Evolutionary conservation across 2,329 filamentous ascomycete genomes (phyloP).

Genomic region (Rutstroemia sp.): DNA sequence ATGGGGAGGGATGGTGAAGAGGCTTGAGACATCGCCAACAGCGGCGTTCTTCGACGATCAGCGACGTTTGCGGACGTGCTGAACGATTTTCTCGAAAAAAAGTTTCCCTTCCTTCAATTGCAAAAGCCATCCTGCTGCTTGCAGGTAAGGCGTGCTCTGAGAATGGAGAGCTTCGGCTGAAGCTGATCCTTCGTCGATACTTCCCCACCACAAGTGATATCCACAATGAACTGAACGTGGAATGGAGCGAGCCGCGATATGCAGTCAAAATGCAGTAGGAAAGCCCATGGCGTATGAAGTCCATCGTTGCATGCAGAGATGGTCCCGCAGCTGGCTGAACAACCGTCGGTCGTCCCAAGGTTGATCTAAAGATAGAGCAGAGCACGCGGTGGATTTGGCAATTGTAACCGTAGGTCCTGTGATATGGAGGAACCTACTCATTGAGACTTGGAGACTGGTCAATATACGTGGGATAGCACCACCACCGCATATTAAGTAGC

Average conservation of each 20-base stretch:
- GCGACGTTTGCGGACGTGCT: background rate
- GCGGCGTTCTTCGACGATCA: background rate
- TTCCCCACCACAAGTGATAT: background rate
- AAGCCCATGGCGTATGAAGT: background rate
- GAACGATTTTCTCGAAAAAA: background rate
- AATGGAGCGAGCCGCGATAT: background rate
- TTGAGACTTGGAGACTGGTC: slow-evolving; percentile 7
- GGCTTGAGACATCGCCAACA: slow-evolving; percentile 7
- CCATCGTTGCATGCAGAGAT: background rate
- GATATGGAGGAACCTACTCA: background rate
- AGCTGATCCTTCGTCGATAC: slow-evolving; percentile 3
- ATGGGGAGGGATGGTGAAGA: background rate
- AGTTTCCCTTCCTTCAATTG: background rate
- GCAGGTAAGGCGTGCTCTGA: background rate
- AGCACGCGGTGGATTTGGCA: background rate
- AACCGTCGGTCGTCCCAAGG: slow-evolving; percentile 6
- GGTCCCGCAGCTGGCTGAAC: slow-evolving; percentile 1
- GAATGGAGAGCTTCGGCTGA: background rate
- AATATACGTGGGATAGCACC: background rate
- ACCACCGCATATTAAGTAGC: background rate
- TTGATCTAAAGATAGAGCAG: slow-evolving; percentile 9
- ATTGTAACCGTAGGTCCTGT: slow-evolving; percentile 6
- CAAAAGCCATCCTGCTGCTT: background rate
- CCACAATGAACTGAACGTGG: background rate
- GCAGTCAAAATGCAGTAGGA: background rate